A percentile compares a stretch with the other conserved stretches of the same genome.
phyloP scores from a whole-genome alignment of 345 rosid genomes.

The Lenwebbia sp. region DNA sequence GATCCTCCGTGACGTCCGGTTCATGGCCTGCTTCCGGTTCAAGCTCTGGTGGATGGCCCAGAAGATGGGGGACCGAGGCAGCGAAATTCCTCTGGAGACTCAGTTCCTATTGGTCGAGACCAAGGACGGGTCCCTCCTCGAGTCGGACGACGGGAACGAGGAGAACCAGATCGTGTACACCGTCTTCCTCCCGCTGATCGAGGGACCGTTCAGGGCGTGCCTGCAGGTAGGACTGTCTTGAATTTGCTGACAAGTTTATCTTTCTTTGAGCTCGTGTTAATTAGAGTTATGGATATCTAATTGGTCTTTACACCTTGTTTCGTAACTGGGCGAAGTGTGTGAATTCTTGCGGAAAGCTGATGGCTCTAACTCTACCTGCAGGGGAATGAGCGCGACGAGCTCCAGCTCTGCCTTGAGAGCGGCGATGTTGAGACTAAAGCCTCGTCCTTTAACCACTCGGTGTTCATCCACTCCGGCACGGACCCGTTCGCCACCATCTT shows the following conservation, averaged over 20 bases:
- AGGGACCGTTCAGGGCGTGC: conserved; percentile 69
- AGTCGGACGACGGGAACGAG: conserved; percentile 41
- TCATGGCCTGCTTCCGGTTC: conserved; percentile 89
- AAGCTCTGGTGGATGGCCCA: conserved; percentile 99
- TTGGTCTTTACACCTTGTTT: too few relatives aligned
- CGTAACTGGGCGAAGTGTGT: too few relatives aligned
- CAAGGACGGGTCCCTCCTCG: conserved; percentile 68
- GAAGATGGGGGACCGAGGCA: conserved; percentile 70
- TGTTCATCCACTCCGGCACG: conserved; percentile 61
- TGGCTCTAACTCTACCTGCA: conserved; percentile 6
- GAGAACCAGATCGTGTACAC: conserved; percentile 62
- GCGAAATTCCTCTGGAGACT: conserved; percentile 74
- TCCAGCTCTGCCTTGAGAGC: conserved; percentile 88
- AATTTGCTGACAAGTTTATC: background rate
- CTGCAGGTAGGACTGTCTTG: background rate
- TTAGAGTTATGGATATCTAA: too few relatives aligned
- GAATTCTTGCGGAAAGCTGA: too few relatives aligned
- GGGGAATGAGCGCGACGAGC: conserved; percentile 58
- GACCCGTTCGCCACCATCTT: conserved; percentile 72
- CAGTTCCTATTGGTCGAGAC: conserved; percentile 73
- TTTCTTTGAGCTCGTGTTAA: background rate
- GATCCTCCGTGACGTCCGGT: conserved; percentile 56
- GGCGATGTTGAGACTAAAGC: conserved; percentile 58
- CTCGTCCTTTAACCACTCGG: conserved; percentile 58
- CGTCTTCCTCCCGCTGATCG: conserved; percentile 80